phyloP scores from a whole-genome alignment of 2,329 filamentous ascomycete genomes.

The Aschersonia sp. region DNA sequence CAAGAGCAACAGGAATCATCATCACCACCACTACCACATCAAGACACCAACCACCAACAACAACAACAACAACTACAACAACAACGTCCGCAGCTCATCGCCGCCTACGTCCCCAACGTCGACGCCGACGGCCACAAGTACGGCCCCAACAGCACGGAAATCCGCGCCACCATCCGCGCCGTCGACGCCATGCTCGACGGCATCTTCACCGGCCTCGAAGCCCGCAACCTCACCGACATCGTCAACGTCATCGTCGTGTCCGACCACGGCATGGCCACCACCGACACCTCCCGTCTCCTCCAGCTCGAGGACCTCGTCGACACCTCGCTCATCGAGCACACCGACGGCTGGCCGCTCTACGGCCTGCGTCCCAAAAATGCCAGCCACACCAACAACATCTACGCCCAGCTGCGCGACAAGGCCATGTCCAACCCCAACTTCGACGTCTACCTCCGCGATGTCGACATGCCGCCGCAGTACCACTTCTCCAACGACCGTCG shows the following conservation, averaged over 20 bases:
- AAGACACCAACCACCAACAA: not conserved
- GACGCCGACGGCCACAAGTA: slow-evolving; percentile 77
- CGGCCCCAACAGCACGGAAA: slow-evolving; percentile 91
- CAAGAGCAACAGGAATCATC: too few species aligned
- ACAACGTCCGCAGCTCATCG: slow-evolving; percentile 71
- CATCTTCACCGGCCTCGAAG: slow-evolving; percentile 62
- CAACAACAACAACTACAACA: too few species aligned
- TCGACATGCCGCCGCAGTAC: slow-evolving; percentile 83
- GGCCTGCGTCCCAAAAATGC: slow-evolving; percentile 69
- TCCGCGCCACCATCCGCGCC: slow-evolving; percentile 58
- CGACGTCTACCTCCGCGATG: slow-evolving; percentile 75
- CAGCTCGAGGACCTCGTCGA: slow-evolving; percentile 87
- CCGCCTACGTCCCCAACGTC: slow-evolving; percentile 87
- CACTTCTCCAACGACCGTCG: slow-evolving; percentile 80
- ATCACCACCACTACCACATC: not conserved
- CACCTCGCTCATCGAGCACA: slow-evolving; percentile 60
- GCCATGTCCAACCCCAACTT: slow-evolving; percentile 52
- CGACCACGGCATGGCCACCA: slow-evolving; percentile 97
- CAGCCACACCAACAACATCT: slow-evolving; percentile 50
- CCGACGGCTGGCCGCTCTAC: slow-evolving; percentile 87
- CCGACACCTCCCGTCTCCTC: slow-evolving; percentile 62
- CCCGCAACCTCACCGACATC: slow-evolving; percentile 72
- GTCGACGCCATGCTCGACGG: slow-evolving; percentile 72
- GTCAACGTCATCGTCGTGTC: slow-evolving; percentile 95
- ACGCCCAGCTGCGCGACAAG: slow-evolving; percentile 44